Evolutionary conservation across 129 eudicot species (phyloP).

Genomic region (Tanacetum coccineum): DNA sequence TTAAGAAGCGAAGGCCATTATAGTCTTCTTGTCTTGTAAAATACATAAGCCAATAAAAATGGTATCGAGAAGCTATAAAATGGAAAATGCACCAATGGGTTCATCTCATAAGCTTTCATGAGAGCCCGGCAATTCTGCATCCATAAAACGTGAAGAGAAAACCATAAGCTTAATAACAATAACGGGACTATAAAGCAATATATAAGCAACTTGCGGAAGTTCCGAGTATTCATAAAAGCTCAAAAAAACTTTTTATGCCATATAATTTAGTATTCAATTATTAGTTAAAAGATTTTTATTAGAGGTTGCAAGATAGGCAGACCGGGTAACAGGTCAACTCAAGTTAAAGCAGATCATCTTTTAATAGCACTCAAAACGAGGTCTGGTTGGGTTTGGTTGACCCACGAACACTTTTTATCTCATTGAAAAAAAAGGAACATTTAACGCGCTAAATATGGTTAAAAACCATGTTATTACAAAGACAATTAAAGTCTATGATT

Average conservation of each 20-base stretch:
- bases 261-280: background rate
- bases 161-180: background rate
- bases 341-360: too few relatives aligned
- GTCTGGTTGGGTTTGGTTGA: background rate
- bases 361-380: too few relatives aligned
- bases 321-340: too few relatives aligned
- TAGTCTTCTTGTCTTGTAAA: slow-evolving; percentile 47
- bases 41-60: slow-evolving; percentile 52
- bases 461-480: too few relatives aligned
- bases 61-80: slow-evolving; percentile 59
- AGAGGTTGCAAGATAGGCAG: too few relatives aligned
- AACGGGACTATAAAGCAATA: background rate
- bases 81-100: slow-evolving; percentile 77
- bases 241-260: background rate
- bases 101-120: slow-evolving; percentile 85
- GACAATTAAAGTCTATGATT: too few relatives aligned
- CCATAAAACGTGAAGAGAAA: slow-evolving; percentile 6
- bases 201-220: background rate
- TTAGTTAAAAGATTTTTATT: background rate
- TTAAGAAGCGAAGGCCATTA: background rate
- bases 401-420: background rate
- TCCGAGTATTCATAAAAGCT: background rate
- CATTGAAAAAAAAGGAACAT: too few relatives aligned
- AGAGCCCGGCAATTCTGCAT: slow-evolving; percentile 78
- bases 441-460: too few relatives aligned